Evolutionary conservation across 805 yeast species (phyloP).

Genomic region (Pichia manshurica): DNA sequence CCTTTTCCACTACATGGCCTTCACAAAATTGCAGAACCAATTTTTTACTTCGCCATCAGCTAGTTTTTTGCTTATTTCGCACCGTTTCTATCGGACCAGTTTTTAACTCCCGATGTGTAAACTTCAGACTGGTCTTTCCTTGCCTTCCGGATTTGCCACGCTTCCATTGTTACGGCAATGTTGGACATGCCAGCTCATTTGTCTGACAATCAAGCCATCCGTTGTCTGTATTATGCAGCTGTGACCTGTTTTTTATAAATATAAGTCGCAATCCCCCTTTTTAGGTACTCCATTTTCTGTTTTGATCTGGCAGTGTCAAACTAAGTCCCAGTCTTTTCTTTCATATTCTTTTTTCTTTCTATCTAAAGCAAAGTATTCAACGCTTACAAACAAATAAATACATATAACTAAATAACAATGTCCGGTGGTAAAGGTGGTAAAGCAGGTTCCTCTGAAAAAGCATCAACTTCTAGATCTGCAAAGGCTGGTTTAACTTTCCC

Average conservation of each 20-base stretch:
- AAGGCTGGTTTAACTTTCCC: constrained; percentile 99
- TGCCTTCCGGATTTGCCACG: not conserved
- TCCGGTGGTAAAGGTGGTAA: constrained; percentile 85
- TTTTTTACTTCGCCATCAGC: not conserved
- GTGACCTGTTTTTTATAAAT: not conserved
- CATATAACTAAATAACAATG: constrained; percentile 27
- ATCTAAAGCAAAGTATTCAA: not conserved
- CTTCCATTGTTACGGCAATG: not conserved
- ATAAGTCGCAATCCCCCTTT: not conserved
- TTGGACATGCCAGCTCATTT: too few relatives aligned
- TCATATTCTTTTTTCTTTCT: not conserved
- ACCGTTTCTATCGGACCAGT: constrained; percentile 15
- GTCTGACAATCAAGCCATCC: too few relatives aligned
- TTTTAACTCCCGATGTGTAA: constrained; percentile 18
- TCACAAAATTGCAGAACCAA: constrained; percentile 8
- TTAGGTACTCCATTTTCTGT: not conserved
- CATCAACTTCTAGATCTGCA: constrained; percentile 96
- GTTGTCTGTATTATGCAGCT: too few relatives aligned
- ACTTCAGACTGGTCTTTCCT: constrained; percentile 9
- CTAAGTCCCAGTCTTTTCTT: not conserved
- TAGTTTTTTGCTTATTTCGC: constrained; percentile 10
- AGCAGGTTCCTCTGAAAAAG: constrained; percentile 92
- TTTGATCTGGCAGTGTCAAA: not conserved
- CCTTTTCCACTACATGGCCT: constrained; percentile 11
- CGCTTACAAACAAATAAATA: constrained; percentile 1